These are phyloP conservation scores for Camelina sativa DNA, from an alignment of 345 rosid genomes.

Conservation along the genomic window DNA sequence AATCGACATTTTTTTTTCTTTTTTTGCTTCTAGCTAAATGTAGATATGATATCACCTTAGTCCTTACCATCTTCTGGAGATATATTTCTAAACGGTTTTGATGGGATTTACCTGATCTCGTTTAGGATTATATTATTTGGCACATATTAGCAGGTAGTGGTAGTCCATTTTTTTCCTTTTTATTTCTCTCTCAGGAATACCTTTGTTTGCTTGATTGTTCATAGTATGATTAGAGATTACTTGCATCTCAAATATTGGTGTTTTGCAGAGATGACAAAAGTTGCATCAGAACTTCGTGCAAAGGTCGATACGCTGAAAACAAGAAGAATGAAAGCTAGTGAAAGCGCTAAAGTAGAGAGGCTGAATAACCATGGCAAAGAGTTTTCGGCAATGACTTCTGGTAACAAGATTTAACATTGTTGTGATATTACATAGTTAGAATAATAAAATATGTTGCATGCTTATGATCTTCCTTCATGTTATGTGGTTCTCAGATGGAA, in stretches of 20 bases:
- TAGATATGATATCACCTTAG: not conserved
- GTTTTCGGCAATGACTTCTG: conserved; percentile 30
- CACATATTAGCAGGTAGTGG: not conserved
- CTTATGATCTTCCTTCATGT: conserved; percentile 1
- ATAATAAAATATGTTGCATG: not conserved
- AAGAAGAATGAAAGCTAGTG: conserved; percentile 44
- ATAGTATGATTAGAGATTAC: not conserved
- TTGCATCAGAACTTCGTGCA: conserved; percentile 61
- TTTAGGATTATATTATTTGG: too few relatives aligned
- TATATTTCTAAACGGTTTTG: conserved; percentile 1
- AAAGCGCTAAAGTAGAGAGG: conserved; percentile 44
- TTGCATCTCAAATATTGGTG: conserved; percentile 5
- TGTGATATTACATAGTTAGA: conserved; percentile 3
- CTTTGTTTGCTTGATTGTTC: conserved; percentile 13
- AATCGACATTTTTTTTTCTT: not conserved
- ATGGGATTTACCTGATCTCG: not conserved
- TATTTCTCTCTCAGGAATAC: not conserved
- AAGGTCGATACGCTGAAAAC: conserved; percentile 52
- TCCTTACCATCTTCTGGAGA: conserved; percentile 3
- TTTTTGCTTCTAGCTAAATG: not conserved
- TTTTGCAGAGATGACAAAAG: conserved; percentile 63
- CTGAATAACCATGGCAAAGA: conserved; percentile 45
- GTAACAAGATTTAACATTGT: conserved; percentile 25
- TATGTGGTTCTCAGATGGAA: conserved; percentile 42
- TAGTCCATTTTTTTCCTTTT: not conserved